Evolutionary conservation across 163 green algal species (phyloP).

Genomic region (Prototheca cutis): DNA sequence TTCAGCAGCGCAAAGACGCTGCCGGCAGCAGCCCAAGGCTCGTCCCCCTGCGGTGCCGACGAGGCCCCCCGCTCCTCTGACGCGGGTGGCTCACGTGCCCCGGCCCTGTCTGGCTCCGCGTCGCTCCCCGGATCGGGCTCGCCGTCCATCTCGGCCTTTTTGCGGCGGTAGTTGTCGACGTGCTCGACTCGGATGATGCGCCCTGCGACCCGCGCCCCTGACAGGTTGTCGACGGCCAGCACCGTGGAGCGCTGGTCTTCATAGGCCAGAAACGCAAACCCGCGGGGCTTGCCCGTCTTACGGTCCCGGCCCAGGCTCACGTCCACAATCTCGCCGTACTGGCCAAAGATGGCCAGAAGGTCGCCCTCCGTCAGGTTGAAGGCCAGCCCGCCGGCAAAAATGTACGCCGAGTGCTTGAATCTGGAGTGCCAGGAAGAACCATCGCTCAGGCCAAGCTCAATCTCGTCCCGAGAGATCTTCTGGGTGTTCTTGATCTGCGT

Average conservation of each 20-base stretch:
- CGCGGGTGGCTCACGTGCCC: not conserved
- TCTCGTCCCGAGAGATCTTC: slow-evolving; percentile 68
- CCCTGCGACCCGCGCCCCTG: slow-evolving; percentile 66
- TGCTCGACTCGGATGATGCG: slow-evolving; percentile 86
- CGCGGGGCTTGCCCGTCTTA: slow-evolving; percentile 56
- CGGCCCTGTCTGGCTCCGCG: slow-evolving; percentile 21
- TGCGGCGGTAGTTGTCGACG: slow-evolving; percentile 90
- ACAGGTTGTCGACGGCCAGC: slow-evolving; percentile 96
- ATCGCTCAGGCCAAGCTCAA: slow-evolving; percentile 63
- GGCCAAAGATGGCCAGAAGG: slow-evolving; percentile 88
- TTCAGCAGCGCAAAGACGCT: slow-evolving; percentile 12
- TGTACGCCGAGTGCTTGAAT: slow-evolving; percentile 90
- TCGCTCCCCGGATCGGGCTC: slow-evolving; percentile 20
- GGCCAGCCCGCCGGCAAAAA: slow-evolving; percentile 83
- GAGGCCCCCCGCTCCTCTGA: not conserved
- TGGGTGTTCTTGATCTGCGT: slow-evolving; percentile 95
- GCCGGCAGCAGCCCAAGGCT: slow-evolving; percentile 14
- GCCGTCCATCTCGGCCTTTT: slow-evolving; percentile 52
- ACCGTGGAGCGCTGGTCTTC: slow-evolving; percentile 94
- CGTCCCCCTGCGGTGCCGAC: not conserved
- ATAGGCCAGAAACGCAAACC: slow-evolving; percentile 98
- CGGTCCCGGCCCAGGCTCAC: slow-evolving; percentile 74
- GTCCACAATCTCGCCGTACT: slow-evolving; percentile 97
- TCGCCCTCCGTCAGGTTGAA: slow-evolving; percentile 92
- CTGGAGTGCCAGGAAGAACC: slow-evolving; percentile 83